These are phyloP conservation scores for Cucurbita pepo DNA, from an alignment of 306 rosid species.

Conservation along the genomic window DNA sequence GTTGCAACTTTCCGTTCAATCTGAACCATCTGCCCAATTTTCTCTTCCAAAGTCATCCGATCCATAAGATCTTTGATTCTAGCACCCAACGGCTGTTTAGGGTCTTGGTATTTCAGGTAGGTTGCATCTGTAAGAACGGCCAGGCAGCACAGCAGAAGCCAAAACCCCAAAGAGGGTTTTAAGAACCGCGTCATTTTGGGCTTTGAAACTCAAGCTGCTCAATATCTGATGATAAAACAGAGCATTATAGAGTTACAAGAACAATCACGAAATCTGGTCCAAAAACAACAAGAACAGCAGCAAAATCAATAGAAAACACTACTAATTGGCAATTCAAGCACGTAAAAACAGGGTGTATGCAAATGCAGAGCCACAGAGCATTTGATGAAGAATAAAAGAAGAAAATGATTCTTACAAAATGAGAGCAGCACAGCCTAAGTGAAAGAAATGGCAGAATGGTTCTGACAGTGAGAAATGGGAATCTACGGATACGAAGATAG, in stretches of 20 bases:
- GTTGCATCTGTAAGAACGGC: conserved; percentile 32
- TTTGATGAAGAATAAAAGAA: background rate
- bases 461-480: background rate
- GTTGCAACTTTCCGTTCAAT: conserved; percentile 61
- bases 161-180: conserved; percentile 26
- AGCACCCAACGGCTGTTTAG: conserved; percentile 36
- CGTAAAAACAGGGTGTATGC: background rate
- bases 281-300: background rate
- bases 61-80: conserved; percentile 57
- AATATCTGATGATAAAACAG: conserved; percentile 10
- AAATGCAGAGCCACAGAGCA: background rate
- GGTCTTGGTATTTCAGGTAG: conserved; percentile 57
- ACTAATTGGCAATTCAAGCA: background rate
- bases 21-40: conserved; percentile 92
- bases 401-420: background rate
- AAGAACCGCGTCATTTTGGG: conserved; percentile 32
- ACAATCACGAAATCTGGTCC: background rate
- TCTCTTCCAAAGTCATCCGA: conserved; percentile 61
- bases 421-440: background rate
- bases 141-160: conserved; percentile 38
- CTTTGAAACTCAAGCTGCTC: background rate
- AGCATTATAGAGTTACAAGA: background rate
- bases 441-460: background rate
- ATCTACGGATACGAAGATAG: background rate
- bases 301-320: background rate